phyloP scores from a whole-genome alignment of 495 filamentous ascomycete genomes.

The Hyaloscypha finlandica region DNA sequence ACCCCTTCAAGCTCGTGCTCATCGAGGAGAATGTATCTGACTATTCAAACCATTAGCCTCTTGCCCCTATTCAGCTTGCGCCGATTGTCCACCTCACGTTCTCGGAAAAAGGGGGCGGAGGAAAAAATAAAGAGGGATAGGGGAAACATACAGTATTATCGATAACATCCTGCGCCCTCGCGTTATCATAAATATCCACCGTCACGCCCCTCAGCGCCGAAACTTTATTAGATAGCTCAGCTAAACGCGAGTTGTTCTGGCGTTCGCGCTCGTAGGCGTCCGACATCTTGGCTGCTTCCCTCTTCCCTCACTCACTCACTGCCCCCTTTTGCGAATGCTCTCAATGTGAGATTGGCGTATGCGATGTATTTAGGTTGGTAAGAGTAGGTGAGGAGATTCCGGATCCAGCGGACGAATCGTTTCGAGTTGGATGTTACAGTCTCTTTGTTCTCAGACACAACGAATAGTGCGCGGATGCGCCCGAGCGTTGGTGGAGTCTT shows the following conservation, averaged over 20 bases:
- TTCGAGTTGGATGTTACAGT: conserved; percentile 4
- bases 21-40: conserved; percentile 61
- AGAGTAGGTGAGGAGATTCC: background rate
- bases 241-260: conserved; percentile 95
- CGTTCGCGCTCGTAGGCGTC: conserved; percentile 94
- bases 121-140: background rate
- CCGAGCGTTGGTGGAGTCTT: background rate
- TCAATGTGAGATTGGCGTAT: background rate
- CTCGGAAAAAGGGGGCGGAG: background rate
- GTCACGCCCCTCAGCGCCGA: conserved; percentile 92
- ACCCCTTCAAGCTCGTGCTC: conserved; percentile 73
- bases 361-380: background rate
- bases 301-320: background rate
- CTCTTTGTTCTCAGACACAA: conserved; percentile 8
- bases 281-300: conserved; percentile 61
- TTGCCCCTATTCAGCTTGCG: background rate
- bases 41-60: conserved; percentile 26
- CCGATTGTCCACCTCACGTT: background rate
- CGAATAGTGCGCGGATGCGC: conserved; percentile 4
- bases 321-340: conserved; percentile 2
- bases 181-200: conserved; percentile 97
- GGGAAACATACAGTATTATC: conserved; percentile 71
- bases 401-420: conserved; percentile 5
- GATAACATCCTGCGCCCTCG: conserved; percentile 80
- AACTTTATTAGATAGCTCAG: conserved; percentile 87